A percentile compares a stretch with the other conserved stretches of the same genome.
phyloP scores from a whole-genome alignment of 2,329 filamentous ascomycete genomes.

The Neonectria punicea region DNA sequence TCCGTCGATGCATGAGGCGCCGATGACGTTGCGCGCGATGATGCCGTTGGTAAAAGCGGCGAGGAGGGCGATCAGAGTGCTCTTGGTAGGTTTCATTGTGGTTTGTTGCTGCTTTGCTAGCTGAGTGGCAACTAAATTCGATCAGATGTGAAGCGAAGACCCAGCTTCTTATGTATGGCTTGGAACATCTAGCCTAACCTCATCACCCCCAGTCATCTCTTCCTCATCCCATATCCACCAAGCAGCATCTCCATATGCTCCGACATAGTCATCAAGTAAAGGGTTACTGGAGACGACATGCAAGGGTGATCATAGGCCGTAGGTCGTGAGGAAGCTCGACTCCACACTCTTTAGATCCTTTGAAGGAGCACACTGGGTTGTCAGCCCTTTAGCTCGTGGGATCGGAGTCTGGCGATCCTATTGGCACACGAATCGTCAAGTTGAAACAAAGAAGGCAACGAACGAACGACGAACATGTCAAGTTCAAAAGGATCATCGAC shows the following conservation, averaged over 20 bases:
- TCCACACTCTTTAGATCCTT: not conserved
- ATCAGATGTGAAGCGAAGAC: not conserved
- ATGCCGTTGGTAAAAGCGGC: not conserved
- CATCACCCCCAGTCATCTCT: not conserved
- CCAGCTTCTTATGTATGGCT: not conserved
- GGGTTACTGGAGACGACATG: not conserved
- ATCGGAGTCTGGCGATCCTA: not conserved
- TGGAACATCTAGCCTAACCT: not conserved
- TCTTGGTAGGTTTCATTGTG: not conserved
- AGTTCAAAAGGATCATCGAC: not conserved
- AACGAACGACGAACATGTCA: not conserved
- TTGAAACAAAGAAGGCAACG: not conserved
- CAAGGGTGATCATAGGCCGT: not conserved
- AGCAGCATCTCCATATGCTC: not conserved
- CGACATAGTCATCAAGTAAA: not conserved
- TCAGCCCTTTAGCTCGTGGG: not conserved
- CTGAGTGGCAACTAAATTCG: not conserved
- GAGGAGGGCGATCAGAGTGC: not conserved
- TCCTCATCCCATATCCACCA: not conserved
- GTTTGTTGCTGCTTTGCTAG: not conserved
- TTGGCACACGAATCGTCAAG: not conserved
- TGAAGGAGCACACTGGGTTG: too few species aligned
- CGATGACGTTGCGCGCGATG: not conserved
- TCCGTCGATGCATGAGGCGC: not conserved
- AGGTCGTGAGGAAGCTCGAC: not conserved